phyloP scores from a whole-genome alignment of 2,329 filamentous ascomycete species.

The Talaromyces sp. region DNA sequence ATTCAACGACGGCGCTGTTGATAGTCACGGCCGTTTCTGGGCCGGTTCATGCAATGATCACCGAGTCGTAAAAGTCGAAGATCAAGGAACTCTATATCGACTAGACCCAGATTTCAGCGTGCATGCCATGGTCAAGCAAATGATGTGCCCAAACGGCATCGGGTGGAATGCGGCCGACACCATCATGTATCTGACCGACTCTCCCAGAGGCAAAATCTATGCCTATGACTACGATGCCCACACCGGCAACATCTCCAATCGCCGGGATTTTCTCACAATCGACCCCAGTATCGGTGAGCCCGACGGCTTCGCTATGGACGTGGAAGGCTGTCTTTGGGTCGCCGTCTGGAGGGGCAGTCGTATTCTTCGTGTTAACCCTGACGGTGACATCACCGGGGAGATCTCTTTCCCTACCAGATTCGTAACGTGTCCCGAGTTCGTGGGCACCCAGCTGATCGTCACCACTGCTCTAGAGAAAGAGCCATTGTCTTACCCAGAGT shows the following conservation, averaged over 20 bases:
- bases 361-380: slow-evolving; percentile 67
- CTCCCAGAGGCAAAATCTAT: slow-evolving; percentile 63
- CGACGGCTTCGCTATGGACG: slow-evolving; percentile 81
- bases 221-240: slow-evolving; percentile 66
- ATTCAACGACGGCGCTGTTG: slow-evolving; percentile 76
- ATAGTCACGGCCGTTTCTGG: slow-evolving; percentile 78
- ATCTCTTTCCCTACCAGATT: slow-evolving; percentile 71
- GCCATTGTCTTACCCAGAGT: slow-evolving; percentile 58
- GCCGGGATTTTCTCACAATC: slow-evolving; percentile 68
- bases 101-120: slow-evolving; percentile 60
- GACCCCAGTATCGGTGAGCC: slow-evolving; percentile 56
- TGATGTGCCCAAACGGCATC: slow-evolving; percentile 80
- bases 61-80: slow-evolving; percentile 48
- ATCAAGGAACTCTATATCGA: slow-evolving; percentile 65
- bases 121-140: slow-evolving; percentile 54
- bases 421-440: slow-evolving; percentile 76
- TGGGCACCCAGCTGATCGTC: slow-evolving; percentile 68
- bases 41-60: slow-evolving; percentile 83
- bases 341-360: slow-evolving; percentile 74
- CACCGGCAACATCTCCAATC: slow-evolving; percentile 62
- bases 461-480: slow-evolving; percentile 69
- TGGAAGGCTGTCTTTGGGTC: slow-evolving; percentile 81
- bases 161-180: slow-evolving; percentile 70
- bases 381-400: slow-evolving; percentile 67
- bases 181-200: slow-evolving; percentile 80